Percentiles rank a stretch among this genome's conserved stretches.
Evolutionary conservation across 2,329 filamentous ascomycete species (phyloP).

Genomic region (Alternaria brassicicola): DNA sequence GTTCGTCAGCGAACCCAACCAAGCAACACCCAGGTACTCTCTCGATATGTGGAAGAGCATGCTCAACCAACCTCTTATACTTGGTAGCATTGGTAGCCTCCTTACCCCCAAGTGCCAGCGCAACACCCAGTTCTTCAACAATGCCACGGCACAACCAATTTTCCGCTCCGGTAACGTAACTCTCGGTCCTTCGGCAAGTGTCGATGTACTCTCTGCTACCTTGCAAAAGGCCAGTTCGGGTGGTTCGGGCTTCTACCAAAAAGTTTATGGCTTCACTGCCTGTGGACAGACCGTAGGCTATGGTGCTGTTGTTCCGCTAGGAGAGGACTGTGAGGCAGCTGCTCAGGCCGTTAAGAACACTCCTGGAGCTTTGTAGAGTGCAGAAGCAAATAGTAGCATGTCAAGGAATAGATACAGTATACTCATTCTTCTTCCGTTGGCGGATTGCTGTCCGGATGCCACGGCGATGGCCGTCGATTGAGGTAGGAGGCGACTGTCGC

Average conservation of each 20-base stretch:
- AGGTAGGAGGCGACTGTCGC: not conserved
- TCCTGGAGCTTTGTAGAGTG: slow-evolving; percentile 9
- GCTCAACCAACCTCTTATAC: slow-evolving; percentile 14
- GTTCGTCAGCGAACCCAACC: slow-evolving; percentile 8
- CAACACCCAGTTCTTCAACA: slow-evolving; percentile 14
- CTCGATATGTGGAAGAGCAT: slow-evolving; percentile 9
- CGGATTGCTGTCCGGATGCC: not conserved
- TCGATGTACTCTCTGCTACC: not conserved
- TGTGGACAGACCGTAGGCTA: slow-evolving; percentile 20
- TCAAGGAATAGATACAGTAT: not conserved
- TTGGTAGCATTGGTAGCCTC: not conserved
- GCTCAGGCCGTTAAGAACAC: slow-evolving; percentile 5
- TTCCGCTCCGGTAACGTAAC: slow-evolving; percentile 15
- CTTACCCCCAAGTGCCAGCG: slow-evolving; percentile 12
- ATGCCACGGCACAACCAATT: slow-evolving; percentile 11
- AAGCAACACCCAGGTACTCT: slow-evolving; percentile 4
- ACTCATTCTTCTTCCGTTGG: not conserved
- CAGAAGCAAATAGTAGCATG: not conserved
- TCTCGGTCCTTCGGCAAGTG: slow-evolving; percentile 13
- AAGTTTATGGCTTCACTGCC: slow-evolving; percentile 14
- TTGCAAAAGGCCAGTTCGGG: slow-evolving; percentile 10
- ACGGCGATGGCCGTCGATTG: not conserved
- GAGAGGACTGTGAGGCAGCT: slow-evolving; percentile 19
- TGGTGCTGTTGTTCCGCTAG: slow-evolving; percentile 6
- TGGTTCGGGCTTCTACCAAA: slow-evolving; percentile 5